Percentiles rank a stretch among this genome's conserved stretches.
Evolutionary conservation across 176 grass and related monocot species (phyloP).

Genomic region (Oryza coarctata): DNA sequence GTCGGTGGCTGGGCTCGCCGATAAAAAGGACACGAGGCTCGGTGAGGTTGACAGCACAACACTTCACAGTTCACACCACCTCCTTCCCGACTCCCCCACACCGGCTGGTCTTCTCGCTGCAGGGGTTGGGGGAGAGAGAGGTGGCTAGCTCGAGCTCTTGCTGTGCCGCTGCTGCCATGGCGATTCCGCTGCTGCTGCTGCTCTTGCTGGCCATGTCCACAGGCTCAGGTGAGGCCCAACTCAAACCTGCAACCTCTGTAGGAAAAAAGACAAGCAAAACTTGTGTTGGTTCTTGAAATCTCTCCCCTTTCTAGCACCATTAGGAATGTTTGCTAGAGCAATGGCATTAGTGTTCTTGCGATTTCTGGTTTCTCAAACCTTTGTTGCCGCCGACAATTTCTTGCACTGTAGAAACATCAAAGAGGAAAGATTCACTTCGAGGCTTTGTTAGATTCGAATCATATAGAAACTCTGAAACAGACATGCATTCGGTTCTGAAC

Average conservation of each 20-base stretch:
- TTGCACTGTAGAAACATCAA: background rate
- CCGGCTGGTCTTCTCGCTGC: background rate
- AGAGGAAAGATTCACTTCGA: background rate
- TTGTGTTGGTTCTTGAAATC: background rate
- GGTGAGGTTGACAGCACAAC: conserved; percentile 12
- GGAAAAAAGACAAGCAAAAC: background rate
- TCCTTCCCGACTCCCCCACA: background rate
- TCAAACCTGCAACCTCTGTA: background rate
- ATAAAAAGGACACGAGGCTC: conserved; percentile 29
- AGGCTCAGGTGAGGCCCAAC: conserved; percentile 31
- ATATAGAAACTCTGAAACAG: background rate
- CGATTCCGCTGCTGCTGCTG: conserved; percentile 33
- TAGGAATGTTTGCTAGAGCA: background rate
- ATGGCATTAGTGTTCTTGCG: background rate
- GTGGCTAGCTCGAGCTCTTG: background rate
- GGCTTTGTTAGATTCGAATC: background rate
- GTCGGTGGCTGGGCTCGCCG: background rate
- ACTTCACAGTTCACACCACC: background rate
- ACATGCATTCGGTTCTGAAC: background rate
- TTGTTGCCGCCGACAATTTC: background rate
- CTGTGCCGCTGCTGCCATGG: conserved; percentile 33
- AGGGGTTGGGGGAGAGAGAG: background rate
- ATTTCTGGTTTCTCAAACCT: background rate
- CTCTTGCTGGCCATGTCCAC: conserved; percentile 46
- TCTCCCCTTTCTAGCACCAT: background rate